Evolutionary conservation across 2,329 filamentous ascomycete species (phyloP), one percentile per base, ranked within the genome.

Genomic region (Pseudogymnoascus pannorum): DNA sequence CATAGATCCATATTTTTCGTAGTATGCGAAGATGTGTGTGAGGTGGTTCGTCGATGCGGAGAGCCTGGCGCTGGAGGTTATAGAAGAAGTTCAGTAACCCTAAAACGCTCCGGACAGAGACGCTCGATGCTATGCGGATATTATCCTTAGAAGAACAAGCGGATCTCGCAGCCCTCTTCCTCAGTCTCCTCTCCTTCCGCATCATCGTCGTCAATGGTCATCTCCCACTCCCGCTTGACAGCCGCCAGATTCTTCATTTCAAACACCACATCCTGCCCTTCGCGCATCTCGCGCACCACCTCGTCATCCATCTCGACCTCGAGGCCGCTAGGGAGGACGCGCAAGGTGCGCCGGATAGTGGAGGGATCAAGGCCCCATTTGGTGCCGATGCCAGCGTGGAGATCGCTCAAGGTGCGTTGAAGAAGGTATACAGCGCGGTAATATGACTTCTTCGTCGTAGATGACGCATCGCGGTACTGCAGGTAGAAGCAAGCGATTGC

Each of bases 231-330:
- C 35, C 77, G 74, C 69, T 86, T 85, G 36, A 69, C 40, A 33
- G 67, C 66, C 29, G 73, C 68, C n/a, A 77, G 69, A 66, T 83
- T 79, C 16, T 73, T 72, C 42, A 89, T 79, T 67, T 94, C 87
- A 62, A 89, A 81, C 62, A 87, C 83, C 88, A 97, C 94, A 70
- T 96, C 93, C 73, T 97, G 91, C 31, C 92, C 92, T 75, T 99
- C 94, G 1, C 86, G 83, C 59, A 97, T 79, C 72, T 93, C 88
- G 48, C 83, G 83, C 31, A 97, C 84, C 57, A 95, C 87, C 65
- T 97, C 92, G 70, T 97, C 92, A 69, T 97, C 94, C 68, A 97
- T 82, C 70, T 95, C 85, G 61, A 97, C 86, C 69, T 92, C 86
- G 1, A 97, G 76, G 0, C 91, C 91, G 65, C 86, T 86, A 12